phyloP scores from a whole-genome alignment of 164 flowering plant genomes.

The Stephania japonica region DNA sequence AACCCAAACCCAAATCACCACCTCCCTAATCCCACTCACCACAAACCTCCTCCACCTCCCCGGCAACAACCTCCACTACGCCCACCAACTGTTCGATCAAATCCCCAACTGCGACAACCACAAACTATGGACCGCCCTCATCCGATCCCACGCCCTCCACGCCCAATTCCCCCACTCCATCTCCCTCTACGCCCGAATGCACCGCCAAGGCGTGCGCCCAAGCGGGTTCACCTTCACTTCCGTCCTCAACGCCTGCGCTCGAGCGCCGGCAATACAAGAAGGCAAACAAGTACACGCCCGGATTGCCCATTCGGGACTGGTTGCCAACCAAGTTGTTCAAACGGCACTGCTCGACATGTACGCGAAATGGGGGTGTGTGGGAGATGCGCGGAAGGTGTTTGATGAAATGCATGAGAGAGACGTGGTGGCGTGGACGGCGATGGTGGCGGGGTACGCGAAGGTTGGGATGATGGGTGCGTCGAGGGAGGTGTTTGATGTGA shows the following conservation, averaged over 20 bases:
- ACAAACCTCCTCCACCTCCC: slow-evolving; percentile 19
- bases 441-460: slow-evolving; percentile 35
- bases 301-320: slow-evolving; percentile 18
- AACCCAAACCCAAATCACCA: slow-evolving; percentile 15
- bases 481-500: slow-evolving; percentile 22
- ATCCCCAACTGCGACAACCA: slow-evolving; percentile 26
- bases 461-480: slow-evolving; percentile 35
- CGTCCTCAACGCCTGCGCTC: slow-evolving; percentile 36
- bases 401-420: slow-evolving; percentile 27
- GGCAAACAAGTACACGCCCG: slow-evolving; percentile 27
- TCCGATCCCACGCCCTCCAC: slow-evolving; percentile 21
- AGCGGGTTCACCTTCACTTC: slow-evolving; percentile 35
- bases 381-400: slow-evolving; percentile 27
- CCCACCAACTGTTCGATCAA: slow-evolving; percentile 32
- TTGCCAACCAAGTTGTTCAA: slow-evolving; percentile 24
- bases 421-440: slow-evolving; percentile 36
- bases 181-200: slow-evolving; percentile 28
- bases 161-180: slow-evolving; percentile 24
- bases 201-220: slow-evolving; percentile 24
- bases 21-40: slow-evolving; percentile 16
- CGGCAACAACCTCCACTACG: slow-evolving; percentile 22
- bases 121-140: slow-evolving; percentile 31
- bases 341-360: slow-evolving; percentile 37
- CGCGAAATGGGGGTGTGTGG: slow-evolving; percentile 25
- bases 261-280: slow-evolving; percentile 21